Evolutionary conservation across 176 grass and related monocot genomes (phyloP), one percentile per base, ranked within the genome.

Genomic region (Musa itinerans): DNA sequence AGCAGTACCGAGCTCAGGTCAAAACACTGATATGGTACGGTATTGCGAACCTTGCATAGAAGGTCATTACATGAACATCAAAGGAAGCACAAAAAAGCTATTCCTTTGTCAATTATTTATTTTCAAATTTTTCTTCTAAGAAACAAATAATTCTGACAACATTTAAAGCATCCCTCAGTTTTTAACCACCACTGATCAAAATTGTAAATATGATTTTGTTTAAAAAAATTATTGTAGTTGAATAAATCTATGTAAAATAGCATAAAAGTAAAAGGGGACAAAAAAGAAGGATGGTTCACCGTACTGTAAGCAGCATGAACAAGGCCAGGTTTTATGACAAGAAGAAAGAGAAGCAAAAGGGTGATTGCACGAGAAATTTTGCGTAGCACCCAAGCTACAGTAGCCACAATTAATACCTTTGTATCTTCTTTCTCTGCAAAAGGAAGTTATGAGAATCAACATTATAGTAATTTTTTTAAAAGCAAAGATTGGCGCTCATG

Each of bases 241-340:
- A 70, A 82, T 72, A 21, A 71, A 76, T 63, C 20, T 52, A 73
- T 69, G 64, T n/a, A 51, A 65, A 78, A 72, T 54, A 23, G 55
- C 19, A 49, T 34, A 21, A 48, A 78, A 50, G 21, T 9, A 79
- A 64, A 22, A 81, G 79, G 24, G 21, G 14, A 56, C 58, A 76
- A 64, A 11, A 76, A 58, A 76, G 57, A 86, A 85, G 78, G 79
- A 81, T 76, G 81, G 90, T 92, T 86, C 90, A 90, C 78, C 90
- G 81, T 93, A 97, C 94, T 90, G 72, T 97, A 97, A 83, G 87
- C 84, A 81, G 89, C 94, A 91, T 93, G 88, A 89, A 97, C 88
- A 78, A 93, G 92, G 77, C 94, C 94, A 85, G 82, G 87, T 87
- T 93, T 93, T 70, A 97, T 90, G 74, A 89, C 94, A 78, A 97